Conservation (phyloP, 179 eudicot species). For the Actinidia chinensis region DNA sequence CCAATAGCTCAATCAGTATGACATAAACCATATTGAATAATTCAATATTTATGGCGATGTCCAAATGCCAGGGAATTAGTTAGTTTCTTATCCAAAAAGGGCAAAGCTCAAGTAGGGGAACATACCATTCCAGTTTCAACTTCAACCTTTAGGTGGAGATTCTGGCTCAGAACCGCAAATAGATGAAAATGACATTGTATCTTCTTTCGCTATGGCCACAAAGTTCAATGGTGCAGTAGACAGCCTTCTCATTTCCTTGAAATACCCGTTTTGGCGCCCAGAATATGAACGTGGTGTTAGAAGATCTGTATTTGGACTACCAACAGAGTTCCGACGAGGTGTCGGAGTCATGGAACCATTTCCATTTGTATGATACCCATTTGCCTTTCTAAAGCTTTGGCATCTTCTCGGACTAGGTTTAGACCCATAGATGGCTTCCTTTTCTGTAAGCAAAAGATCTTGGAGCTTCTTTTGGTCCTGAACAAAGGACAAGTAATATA, state of each 20-base stretch:
- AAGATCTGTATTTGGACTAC: slow-evolving; percentile 42
- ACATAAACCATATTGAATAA: background rate
- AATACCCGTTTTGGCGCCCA: slow-evolving; percentile 55
- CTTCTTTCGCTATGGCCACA: slow-evolving; percentile 62
- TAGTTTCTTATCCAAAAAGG: background rate
- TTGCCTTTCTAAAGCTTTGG: slow-evolving; percentile 59
- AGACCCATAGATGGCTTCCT: slow-evolving; percentile 62
- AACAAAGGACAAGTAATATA: background rate
- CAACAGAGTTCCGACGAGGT: slow-evolving; percentile 55
- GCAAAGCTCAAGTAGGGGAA: background rate
- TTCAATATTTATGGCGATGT: background rate
- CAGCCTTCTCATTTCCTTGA: slow-evolving; percentile 63
- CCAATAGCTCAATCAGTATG: background rate
- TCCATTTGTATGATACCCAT: slow-evolving; percentile 48
- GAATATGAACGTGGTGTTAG: slow-evolving; percentile 58
- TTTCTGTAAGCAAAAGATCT: slow-evolving; percentile 56
- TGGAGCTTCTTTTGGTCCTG: slow-evolving; percentile 78
- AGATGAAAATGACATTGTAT: slow-evolving; percentile 63
- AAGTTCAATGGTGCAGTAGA: slow-evolving; percentile 61
- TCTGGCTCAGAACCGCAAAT: slow-evolving; percentile 61
- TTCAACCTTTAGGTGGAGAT: slow-evolving; percentile 51
- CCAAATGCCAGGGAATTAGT: background rate
- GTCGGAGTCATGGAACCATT: slow-evolving; percentile 59
- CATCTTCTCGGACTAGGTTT: slow-evolving; percentile 66
- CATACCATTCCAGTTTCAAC: slow-evolving; percentile 29